These are phyloP conservation scores for Eimeria mitis DNA, from an alignment of 169 alveolate genomes.

Conservation along the genomic window DNA sequence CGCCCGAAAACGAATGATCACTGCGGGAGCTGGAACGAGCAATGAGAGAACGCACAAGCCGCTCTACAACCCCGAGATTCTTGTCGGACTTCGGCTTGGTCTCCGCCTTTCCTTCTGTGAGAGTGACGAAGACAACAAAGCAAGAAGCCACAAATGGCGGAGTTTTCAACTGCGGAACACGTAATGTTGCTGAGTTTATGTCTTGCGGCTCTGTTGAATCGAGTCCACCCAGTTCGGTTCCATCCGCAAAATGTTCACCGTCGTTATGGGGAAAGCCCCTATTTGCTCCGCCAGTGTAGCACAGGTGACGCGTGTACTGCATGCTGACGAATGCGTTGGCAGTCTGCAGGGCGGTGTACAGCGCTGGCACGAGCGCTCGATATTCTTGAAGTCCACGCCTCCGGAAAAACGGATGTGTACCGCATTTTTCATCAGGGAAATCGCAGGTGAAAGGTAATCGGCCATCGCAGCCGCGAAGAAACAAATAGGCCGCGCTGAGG, in stretches of 20 bases:
- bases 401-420: not conserved
- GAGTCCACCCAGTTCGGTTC: not conserved
- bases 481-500: not conserved
- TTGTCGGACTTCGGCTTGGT: not conserved
- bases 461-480: slow-evolving; percentile 47
- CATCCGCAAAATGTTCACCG: not conserved
- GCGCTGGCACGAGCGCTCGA: not conserved
- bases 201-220: not conserved
- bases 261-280: slow-evolving; percentile 46
- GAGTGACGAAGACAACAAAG: slow-evolving; percentile 15
- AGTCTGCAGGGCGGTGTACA: slow-evolving; percentile 29
- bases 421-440: not conserved
- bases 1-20: not conserved
- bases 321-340: slow-evolving; percentile 27
- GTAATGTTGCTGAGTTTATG: not conserved
- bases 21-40: not conserved
- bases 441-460: slow-evolving; percentile 18
- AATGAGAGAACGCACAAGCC: not conserved
- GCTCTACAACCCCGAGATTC: slow-evolving; percentile 25
- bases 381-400: not conserved
- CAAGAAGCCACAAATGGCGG: not conserved
- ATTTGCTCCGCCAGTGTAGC: slow-evolving; percentile 20
- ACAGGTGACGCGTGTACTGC: slow-evolving; percentile 51
- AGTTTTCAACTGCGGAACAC: not conserved
- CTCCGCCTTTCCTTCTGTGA: not conserved